Evolutionary conservation across 257 asterid species (phyloP).

Genomic region (Solanum bulbocastanum): DNA sequence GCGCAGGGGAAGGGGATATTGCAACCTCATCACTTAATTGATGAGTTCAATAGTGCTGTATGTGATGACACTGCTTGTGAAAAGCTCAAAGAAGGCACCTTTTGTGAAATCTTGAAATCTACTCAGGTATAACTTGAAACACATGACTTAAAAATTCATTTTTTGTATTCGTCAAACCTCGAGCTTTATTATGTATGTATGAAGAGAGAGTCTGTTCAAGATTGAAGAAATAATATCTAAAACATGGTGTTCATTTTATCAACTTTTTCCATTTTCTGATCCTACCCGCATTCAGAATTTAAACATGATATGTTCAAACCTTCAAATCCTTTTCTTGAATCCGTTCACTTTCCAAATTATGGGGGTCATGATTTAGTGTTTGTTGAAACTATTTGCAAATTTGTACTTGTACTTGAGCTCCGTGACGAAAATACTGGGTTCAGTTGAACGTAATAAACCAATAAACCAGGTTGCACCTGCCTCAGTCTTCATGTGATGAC

Average conservation of each 20-base stretch:
- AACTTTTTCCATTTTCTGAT: background rate
- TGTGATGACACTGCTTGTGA: slow-evolving; percentile 34
- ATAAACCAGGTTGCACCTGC: background rate
- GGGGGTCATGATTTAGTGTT: background rate
- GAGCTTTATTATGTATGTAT: background rate
- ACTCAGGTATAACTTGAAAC: slow-evolving; percentile 49
- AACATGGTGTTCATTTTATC: background rate
- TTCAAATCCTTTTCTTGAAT: background rate
- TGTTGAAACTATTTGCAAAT: background rate
- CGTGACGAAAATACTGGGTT: background rate
- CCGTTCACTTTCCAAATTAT: background rate
- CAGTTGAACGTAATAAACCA: background rate
- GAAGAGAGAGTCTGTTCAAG: background rate
- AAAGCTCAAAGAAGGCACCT: slow-evolving; percentile 69
- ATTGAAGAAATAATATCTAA: background rate
- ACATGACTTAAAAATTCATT: background rate
- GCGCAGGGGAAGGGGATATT: slow-evolving; percentile 92
- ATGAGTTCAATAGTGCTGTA: slow-evolving; percentile 59
- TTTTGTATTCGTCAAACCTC: background rate
- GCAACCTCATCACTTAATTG: slow-evolving; percentile 83
- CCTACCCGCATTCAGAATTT: background rate
- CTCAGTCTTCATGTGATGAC: background rate
- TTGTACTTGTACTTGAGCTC: background rate
- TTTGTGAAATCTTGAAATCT: slow-evolving; percentile 58
- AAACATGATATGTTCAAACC: background rate